phyloP scores from a whole-genome alignment of 371 early-diverging fungal genomes.

The Mucor sp. region DNA sequence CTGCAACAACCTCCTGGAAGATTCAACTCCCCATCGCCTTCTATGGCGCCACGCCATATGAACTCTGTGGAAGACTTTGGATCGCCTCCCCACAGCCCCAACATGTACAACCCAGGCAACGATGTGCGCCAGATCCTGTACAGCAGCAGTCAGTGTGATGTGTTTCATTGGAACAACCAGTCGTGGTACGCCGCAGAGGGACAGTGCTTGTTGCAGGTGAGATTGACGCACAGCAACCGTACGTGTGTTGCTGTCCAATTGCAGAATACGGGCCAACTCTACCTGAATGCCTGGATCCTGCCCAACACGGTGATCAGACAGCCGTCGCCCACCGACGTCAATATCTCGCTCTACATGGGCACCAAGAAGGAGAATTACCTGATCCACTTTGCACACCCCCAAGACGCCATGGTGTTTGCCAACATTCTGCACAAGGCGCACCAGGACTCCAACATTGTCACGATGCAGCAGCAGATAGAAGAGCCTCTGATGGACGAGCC shows the following conservation, averaged over 20 bases:
- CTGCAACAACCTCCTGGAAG: constrained; percentile 18
- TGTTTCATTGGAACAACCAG: constrained; percentile 51
- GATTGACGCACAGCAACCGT: constrained; percentile 34
- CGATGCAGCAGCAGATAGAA: not conserved
- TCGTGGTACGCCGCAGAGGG: constrained; percentile 50
- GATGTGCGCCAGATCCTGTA: constrained; percentile 35
- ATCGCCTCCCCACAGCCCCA: constrained; percentile 36
- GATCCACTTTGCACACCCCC: constrained; percentile 40
- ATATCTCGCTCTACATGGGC: constrained; percentile 40
- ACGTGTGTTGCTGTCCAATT: constrained; percentile 41
- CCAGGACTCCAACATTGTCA: constrained; percentile 9
- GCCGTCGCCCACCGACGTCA: constrained; percentile 43
- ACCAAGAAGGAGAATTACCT: constrained; percentile 43
- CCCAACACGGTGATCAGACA: constrained; percentile 35
- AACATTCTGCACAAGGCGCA: constrained; percentile 29
- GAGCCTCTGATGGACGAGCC: constrained; percentile 12
- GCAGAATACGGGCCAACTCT: constrained; percentile 34
- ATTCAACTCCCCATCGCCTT: constrained; percentile 17
- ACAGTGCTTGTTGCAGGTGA: constrained; percentile 37
- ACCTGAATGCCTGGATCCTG: constrained; percentile 50
- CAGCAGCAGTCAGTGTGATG: constrained; percentile 39
- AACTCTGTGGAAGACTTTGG: constrained; percentile 21
- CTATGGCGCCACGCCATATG: not conserved
- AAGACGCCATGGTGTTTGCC: constrained; percentile 31
- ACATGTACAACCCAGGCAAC: constrained; percentile 18